These are phyloP conservation scores for Myxozyma vanderwaltii DNA, from an alignment of 805 yeast species.

Conservation along the genomic window DNA sequence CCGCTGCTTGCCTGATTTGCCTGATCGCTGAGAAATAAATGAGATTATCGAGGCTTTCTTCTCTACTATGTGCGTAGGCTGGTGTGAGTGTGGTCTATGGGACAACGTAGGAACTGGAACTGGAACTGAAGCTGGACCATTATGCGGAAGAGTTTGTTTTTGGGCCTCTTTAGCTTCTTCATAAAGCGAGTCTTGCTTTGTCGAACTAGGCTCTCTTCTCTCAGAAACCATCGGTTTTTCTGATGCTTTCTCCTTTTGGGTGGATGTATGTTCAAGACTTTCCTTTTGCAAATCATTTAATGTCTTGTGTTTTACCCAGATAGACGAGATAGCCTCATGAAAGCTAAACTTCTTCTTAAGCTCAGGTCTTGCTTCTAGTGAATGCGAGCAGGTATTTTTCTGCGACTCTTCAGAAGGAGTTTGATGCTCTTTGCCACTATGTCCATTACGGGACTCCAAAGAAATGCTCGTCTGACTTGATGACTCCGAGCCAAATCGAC, in stretches of 20 bases:
- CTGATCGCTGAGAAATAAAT: background rate
- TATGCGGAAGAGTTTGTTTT: background rate
- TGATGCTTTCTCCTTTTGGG: no score
- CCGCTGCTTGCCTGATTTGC: background rate
- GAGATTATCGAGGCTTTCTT: background rate
- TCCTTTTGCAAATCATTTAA: no score
- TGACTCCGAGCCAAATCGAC: background rate
- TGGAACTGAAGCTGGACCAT: background rate
- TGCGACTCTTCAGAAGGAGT: background rate
- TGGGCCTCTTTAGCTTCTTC: no score
- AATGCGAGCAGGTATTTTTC: background rate
- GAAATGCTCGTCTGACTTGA: background rate
- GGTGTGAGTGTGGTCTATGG: background rate
- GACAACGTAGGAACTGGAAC: background rate
- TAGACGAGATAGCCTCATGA: background rate
- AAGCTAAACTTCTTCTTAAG: slow-evolving; percentile 7
- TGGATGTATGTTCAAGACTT: background rate
- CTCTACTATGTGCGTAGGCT: background rate
- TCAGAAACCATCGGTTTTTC: no score
- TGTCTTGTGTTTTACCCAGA: slow-evolving; percentile 3
- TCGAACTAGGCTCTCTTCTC: background rate
- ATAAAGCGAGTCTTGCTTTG: no score
- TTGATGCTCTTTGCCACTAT: background rate
- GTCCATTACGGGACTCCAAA: background rate
- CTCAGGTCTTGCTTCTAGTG: background rate